Evolutionary conservation across 2,329 filamentous ascomycete genomes (phyloP).

Genomic region (Gliomastix tumulicola): DNA sequence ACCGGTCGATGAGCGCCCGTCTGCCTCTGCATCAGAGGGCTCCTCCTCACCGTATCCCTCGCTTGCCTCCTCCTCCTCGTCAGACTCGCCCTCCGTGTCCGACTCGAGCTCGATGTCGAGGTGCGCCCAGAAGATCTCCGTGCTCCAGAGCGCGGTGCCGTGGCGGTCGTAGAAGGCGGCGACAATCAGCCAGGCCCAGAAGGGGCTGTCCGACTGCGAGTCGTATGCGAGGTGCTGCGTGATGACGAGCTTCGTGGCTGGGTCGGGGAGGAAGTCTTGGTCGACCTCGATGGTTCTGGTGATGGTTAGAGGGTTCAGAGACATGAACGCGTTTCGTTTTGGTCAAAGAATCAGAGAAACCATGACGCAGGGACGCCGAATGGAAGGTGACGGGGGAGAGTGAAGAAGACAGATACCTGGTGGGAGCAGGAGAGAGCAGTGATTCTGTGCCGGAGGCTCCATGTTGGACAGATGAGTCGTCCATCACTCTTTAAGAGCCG

Average conservation of each 20-base stretch:
- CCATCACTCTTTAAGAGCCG: no score
- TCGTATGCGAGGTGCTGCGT: constrained; percentile 29
- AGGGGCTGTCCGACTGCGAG: constrained; percentile 12
- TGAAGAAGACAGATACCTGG: not conserved
- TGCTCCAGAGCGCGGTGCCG: constrained; percentile 36
- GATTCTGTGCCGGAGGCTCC: no score
- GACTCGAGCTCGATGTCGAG: constrained; percentile 10
- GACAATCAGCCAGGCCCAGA: constrained; percentile 39
- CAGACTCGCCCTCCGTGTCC: not conserved
- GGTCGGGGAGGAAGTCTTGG: constrained; percentile 27
- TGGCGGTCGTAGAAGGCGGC: constrained; percentile 38
- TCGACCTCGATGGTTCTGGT: constrained; percentile 1
- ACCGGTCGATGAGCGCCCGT: no score
- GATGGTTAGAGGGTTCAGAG: not conserved
- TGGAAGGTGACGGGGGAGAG: not conserved
- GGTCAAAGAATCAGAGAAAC: no score
- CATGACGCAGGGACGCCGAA: not conserved
- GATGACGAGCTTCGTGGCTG: constrained; percentile 37
- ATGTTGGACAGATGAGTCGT: no score
- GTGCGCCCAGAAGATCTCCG: constrained; percentile 31
- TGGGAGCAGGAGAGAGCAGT: no score
- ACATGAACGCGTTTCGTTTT: no score
- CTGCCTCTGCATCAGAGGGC: no score
- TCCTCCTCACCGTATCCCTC: no score
- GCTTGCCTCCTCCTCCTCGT: no score